phyloP scores from a whole-genome alignment of 768 basidiomycete species.

The Xerocomus brunneocitrinus region DNA sequence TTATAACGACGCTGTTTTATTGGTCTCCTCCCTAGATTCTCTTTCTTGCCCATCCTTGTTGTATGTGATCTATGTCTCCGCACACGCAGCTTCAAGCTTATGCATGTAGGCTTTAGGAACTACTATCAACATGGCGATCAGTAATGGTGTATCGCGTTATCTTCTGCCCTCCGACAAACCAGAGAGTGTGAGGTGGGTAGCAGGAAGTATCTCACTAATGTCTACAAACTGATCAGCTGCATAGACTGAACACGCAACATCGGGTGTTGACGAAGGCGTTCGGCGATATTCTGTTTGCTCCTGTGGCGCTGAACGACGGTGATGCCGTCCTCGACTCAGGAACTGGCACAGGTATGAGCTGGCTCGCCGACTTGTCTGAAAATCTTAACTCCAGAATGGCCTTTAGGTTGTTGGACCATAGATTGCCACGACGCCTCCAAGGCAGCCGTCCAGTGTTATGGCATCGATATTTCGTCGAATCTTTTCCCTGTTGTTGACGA shows the following conservation, averaged over 20 bases:
- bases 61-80: background rate
- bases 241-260: background rate
- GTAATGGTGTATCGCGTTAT: background rate
- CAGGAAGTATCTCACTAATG: background rate
- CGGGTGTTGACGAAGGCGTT: background rate
- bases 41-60: background rate
- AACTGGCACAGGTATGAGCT: background rate
- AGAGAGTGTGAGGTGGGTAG: background rate
- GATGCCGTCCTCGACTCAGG: constrained; percentile 1
- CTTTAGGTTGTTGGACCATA: background rate
- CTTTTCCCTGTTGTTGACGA: constrained; percentile 5
- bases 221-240: background rate
- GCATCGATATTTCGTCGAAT: constrained; percentile 12
- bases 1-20: background rate
- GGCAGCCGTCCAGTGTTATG: constrained; percentile 1
- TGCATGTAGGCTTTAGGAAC: background rate
- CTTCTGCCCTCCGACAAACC: background rate
- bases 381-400: background rate
- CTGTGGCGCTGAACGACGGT: background rate
- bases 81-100: background rate
- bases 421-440: background rate
- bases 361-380: background rate
- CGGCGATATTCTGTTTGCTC: background rate
- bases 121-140: background rate
- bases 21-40: background rate